Percentiles rank a stretch among this genome's conserved stretches.
phyloP scores from a whole-genome alignment of 164 flowering plant species.

The Vitis amurensis region DNA sequence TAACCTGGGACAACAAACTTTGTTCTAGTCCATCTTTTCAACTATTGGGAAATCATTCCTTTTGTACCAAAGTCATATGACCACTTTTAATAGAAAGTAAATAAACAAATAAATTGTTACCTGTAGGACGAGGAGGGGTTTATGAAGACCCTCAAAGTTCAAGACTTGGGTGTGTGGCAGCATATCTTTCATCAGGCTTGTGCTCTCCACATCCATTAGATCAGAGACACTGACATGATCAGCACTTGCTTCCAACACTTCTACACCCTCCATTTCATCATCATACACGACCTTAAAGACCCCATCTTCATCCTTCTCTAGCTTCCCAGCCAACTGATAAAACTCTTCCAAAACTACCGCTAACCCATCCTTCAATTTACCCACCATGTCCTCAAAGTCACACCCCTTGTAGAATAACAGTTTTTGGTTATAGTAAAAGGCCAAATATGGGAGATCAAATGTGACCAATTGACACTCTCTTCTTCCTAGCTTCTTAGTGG shows the following conservation, averaged over 20 bases:
- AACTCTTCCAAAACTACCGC: constrained; percentile 64
- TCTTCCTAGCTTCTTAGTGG: constrained; percentile 50
- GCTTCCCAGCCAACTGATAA: constrained; percentile 71
- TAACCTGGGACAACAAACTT: no score
- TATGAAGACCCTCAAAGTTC: constrained; percentile 74
- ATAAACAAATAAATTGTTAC: constrained; percentile 23
- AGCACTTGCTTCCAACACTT: constrained; percentile 61
- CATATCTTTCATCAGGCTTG: constrained; percentile 51
- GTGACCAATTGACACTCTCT: constrained; percentile 69
- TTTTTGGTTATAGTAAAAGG: constrained; percentile 93
- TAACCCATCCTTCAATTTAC: constrained; percentile 68
- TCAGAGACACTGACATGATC: constrained; percentile 51
- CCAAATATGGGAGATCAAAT: constrained; percentile 89
- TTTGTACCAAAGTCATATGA: no score
- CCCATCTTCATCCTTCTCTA: constrained; percentile 84
- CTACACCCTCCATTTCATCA: constrained; percentile 70
- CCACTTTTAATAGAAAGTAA: background rate
- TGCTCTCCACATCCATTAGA: constrained; percentile 56
- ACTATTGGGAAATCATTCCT: no score
- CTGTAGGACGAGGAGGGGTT: constrained; percentile 80
- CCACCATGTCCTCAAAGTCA: constrained; percentile 52
- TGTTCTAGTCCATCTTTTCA: no score
- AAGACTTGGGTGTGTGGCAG: constrained; percentile 67
- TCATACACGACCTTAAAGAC: constrained; percentile 75
- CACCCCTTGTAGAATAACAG: constrained; percentile 62